Evolutionary conservation across 805 yeast genomes (phyloP).

Genomic region (Wickerhamomyces bovis): DNA sequence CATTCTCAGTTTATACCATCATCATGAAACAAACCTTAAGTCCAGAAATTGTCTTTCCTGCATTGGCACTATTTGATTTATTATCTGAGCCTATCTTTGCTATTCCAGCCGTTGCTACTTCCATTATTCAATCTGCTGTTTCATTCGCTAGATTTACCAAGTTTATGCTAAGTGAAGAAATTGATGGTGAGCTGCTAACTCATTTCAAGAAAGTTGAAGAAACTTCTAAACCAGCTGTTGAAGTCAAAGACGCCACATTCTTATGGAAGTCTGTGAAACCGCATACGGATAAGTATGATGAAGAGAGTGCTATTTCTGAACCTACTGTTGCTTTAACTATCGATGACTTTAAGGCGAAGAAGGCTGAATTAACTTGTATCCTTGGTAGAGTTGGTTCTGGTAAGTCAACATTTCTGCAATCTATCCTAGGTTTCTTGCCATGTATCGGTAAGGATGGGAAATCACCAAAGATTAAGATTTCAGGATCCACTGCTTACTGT

Average conservation of each 20-base stretch:
- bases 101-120: constrained; percentile 52
- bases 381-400: constrained; percentile 92
- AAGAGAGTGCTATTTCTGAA: constrained; percentile 29
- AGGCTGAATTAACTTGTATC: constrained; percentile 77
- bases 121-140: constrained; percentile 53
- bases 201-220: constrained; percentile 19
- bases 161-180: constrained; percentile 42
- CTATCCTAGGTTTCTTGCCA: constrained; percentile 71
- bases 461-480: constrained; percentile 42
- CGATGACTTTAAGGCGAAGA: constrained; percentile 56
- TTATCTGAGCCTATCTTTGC: constrained; percentile 53
- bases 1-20: constrained; percentile 50
- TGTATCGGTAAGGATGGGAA: constrained; percentile 27
- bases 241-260: constrained; percentile 45
- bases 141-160: constrained; percentile 47
- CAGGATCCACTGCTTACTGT: constrained; percentile 84
- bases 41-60: constrained; percentile 66
- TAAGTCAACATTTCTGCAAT: constrained; percentile 75
- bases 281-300: constrained; percentile 26
- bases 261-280: constrained; percentile 36
- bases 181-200: constrained; percentile 33
- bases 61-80: constrained; percentile 53
- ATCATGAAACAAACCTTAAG: constrained; percentile 45
- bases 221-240: constrained; percentile 28
- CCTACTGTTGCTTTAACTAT: constrained; percentile 48